phyloP scores from a whole-genome alignment of 2,329 filamentous ascomycete genomes.

The Colletotrichum horii region DNA sequence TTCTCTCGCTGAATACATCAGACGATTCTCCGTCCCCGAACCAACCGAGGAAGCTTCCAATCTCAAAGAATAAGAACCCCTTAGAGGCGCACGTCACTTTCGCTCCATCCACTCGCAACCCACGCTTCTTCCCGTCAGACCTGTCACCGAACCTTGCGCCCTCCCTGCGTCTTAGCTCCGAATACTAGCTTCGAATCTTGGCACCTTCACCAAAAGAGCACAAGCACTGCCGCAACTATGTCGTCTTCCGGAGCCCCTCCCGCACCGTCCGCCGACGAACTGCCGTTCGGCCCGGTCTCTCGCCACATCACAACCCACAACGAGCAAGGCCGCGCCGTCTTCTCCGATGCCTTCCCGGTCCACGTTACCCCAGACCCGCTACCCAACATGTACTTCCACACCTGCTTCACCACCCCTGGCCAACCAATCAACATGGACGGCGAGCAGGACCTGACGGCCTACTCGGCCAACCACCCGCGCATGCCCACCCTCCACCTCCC shows the following conservation, averaged over 20 bases:
- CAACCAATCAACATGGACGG: slow-evolving; percentile 18
- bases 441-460: slow-evolving; percentile 15
- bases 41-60: not conserved
- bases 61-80: not conserved
- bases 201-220: not conserved
- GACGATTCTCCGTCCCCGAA: not conserved
- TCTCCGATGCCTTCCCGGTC: slow-evolving; percentile 23
- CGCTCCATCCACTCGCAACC: not conserved
- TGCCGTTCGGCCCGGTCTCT: slow-evolving; percentile 12
- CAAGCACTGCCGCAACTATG: not conserved
- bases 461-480: slow-evolving; percentile 14
- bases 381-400: slow-evolving; percentile 19
- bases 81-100: not conserved
- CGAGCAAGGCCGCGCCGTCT: slow-evolving; percentile 29
- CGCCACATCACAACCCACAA: slow-evolving; percentile 30
- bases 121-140: not conserved
- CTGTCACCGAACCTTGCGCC: not conserved
- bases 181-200: not conserved
- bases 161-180: not conserved
- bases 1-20: not conserved
- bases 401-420: slow-evolving; percentile 26
- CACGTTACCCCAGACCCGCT: slow-evolving; percentile 14
- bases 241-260: not conserved
- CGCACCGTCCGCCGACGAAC: not conserved
- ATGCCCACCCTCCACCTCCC: slow-evolving; percentile 18